phyloP scores from a whole-genome alignment of 208 protist genomes.

The Crithidia acanthocephali region DNA sequence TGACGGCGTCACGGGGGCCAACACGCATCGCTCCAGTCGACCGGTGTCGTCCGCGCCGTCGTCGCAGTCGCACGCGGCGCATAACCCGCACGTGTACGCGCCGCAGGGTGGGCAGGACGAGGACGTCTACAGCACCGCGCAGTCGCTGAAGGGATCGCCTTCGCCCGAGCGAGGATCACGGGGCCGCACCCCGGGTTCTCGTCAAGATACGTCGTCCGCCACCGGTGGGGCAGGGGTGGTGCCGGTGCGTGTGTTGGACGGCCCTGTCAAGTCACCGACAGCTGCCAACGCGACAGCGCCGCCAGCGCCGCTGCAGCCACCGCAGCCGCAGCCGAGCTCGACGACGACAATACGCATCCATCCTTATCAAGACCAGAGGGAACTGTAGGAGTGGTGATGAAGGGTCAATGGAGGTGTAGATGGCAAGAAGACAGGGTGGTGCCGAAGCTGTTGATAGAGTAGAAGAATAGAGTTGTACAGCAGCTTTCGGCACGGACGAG shows the following conservation, averaged over 20 bases:
- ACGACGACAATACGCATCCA: constrained; percentile 1
- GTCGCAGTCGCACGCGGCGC: background rate
- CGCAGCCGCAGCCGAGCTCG: background rate
- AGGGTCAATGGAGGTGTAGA: background rate
- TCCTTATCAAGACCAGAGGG: background rate
- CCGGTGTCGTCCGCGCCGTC: background rate
- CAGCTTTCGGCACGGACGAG: too few species aligned
- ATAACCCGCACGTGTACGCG: constrained; percentile 9
- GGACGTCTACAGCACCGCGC: background rate
- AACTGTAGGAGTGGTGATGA: too few species aligned
- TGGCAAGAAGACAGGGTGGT: background rate
- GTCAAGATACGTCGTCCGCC: background rate
- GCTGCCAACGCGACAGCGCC: background rate
- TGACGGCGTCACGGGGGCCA: background rate
- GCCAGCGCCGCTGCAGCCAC: background rate
- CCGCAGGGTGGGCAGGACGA: background rate
- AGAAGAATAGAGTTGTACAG: background rate
- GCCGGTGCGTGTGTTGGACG: constrained; percentile 26
- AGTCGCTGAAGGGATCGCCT: background rate
- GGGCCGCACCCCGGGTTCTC: background rate
- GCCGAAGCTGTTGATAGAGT: background rate
- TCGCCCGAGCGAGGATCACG: background rate
- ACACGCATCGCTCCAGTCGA: background rate
- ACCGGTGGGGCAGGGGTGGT: background rate
- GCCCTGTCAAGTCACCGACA: background rate